phyloP scores from a whole-genome alignment of 2,329 filamentous ascomycete species.

The Pseudogymnoascus sp. region DNA sequence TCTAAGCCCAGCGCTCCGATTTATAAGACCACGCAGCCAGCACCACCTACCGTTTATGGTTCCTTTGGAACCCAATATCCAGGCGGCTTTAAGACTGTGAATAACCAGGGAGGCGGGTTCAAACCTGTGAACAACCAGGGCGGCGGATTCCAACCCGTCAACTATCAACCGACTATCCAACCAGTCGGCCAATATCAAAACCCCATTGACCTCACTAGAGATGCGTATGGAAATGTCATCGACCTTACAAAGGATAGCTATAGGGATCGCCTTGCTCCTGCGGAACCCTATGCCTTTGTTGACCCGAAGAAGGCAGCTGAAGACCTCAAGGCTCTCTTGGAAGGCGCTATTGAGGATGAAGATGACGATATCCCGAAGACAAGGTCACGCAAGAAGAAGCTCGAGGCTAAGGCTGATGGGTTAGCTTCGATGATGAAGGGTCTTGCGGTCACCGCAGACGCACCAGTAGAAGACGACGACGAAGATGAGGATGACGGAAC shows the following conservation, averaged over 20 bases:
- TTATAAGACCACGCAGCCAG: constrained; percentile 26
- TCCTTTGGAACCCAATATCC: constrained; percentile 23
- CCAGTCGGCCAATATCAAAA: constrained; percentile 17
- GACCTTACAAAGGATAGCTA: constrained; percentile 25
- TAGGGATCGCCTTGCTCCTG: constrained; percentile 16
- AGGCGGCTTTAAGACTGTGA: constrained; percentile 23
- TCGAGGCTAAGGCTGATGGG: constrained; percentile 25
- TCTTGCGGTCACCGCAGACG: constrained; percentile 39
- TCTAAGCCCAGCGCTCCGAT: constrained; percentile 14
- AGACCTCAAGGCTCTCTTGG: constrained; percentile 73
- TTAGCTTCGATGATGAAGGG: constrained; percentile 30
- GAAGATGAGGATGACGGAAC: constrained; percentile 51
- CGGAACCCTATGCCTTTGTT: constrained; percentile 26
- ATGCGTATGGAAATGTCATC: constrained; percentile 10
- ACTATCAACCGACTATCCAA: constrained; percentile 5
- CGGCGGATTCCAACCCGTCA: constrained; percentile 24
- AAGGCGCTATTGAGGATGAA: constrained; percentile 71
- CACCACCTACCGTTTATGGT: constrained; percentile 22
- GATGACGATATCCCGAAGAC: constrained; percentile 32
- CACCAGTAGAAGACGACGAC: constrained; percentile 36
- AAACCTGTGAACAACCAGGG: not conserved
- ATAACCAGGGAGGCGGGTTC: constrained; percentile 11
- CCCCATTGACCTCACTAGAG: constrained; percentile 26
- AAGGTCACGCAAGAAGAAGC: constrained; percentile 32
- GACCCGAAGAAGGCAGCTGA: constrained; percentile 64